A percentile compares a stretch with the other conserved stretches of the same genome.
Conservation (phyloP, 257 asterid species). For the Capsicum rhomboideum region DNA sequence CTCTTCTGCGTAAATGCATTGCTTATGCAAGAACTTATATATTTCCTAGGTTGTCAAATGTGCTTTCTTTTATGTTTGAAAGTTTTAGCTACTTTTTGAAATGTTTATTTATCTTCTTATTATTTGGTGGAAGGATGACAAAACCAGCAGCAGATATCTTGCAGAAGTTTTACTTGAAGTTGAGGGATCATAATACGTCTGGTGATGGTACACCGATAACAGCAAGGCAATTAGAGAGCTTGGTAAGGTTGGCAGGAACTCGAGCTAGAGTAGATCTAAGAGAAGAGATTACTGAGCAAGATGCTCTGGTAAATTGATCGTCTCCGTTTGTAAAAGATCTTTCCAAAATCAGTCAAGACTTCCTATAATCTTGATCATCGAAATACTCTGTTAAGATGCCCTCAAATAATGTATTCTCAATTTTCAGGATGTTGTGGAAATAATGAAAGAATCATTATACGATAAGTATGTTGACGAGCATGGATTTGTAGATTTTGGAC, state of each 20-base stretch:
- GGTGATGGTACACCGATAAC: constrained; percentile 96
- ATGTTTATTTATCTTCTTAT: constrained; percentile 12
- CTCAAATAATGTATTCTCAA: not conserved
- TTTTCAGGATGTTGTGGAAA: constrained; percentile 86
- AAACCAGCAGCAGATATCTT: constrained; percentile 90
- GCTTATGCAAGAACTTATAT: constrained; percentile 86
- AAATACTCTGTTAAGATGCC: not conserved
- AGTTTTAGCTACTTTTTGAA: constrained; percentile 6
- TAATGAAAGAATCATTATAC: constrained; percentile 94
- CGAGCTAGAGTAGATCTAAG: constrained; percentile 93
- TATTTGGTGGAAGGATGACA: constrained; percentile 59
- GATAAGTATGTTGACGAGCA: constrained; percentile 92
- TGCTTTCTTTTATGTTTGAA: constrained; percentile 6
- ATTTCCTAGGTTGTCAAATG: constrained; percentile 61
- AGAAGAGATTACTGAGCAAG: constrained; percentile 78
- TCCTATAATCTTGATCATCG: not conserved
- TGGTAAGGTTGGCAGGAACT: constrained; percentile 91
- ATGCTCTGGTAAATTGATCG: constrained; percentile 64
- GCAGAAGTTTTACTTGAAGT: constrained; percentile 78
- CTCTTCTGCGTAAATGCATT: constrained; percentile 89
- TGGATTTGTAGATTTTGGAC: constrained; percentile 87
- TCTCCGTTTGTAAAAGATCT: no score
- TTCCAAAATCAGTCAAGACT: no score
- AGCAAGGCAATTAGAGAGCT: constrained; percentile 94
- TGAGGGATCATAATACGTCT: constrained; percentile 71